Conservation (phyloP, 2,329 filamentous ascomycete genomes). For the Fusarium tanahbumbuense region DNA sequence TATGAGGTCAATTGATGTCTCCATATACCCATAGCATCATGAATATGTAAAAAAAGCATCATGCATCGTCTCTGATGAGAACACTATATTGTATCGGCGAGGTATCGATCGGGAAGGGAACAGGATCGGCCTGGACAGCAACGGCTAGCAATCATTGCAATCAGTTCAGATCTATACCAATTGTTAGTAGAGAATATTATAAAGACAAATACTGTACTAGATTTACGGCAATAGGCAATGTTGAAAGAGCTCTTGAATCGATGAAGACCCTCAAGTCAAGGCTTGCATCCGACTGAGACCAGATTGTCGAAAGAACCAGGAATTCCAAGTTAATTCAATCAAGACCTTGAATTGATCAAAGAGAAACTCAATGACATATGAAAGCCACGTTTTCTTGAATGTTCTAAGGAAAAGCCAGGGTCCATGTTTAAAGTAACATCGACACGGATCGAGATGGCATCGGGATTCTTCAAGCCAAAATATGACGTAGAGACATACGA, state of each 20-base stretch:
- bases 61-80: background rate
- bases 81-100: background rate
- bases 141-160: background rate
- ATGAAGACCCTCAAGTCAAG: background rate
- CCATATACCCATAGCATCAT: background rate
- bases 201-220: background rate
- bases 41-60: background rate
- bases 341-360: background rate
- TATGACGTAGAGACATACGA: slow-evolving; percentile 14
- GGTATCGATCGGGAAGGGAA: background rate
- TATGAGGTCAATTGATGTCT: background rate
- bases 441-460: background rate
- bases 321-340: background rate
- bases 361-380: background rate
- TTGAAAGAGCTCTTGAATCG: background rate
- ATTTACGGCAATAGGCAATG: background rate
- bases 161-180: background rate
- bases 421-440: background rate
- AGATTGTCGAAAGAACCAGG: background rate
- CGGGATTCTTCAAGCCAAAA: background rate
- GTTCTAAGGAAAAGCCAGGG: slow-evolving; percentile 1
- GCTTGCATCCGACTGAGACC: background rate
- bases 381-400: slow-evolving; percentile 4
- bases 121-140: background rate
- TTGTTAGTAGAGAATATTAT: background rate